Conservation (phyloP, 2,329 filamentous ascomycete species). For the Hymenoscyphus repandus region DNA sequence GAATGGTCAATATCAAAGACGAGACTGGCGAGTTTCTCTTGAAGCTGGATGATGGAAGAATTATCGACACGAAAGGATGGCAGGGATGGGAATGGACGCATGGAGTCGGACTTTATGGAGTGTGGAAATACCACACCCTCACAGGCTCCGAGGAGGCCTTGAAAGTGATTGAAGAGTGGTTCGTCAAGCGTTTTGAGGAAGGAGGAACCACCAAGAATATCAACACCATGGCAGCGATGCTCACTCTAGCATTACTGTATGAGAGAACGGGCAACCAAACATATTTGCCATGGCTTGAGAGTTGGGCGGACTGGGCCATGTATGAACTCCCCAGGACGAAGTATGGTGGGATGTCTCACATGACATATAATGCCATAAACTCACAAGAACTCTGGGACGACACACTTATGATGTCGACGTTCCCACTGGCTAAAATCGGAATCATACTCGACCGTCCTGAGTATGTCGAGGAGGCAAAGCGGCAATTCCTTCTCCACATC, state of each 20-base stretch:
- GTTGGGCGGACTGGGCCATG: conserved; percentile 79
- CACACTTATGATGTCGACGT: conserved; percentile 82
- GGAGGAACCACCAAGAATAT: conserved; percentile 72
- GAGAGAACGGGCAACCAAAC: conserved; percentile 64
- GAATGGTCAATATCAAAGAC: conserved; percentile 70
- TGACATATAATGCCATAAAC: conserved; percentile 45
- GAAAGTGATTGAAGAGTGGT: conserved; percentile 68
- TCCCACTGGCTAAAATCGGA: conserved; percentile 69
- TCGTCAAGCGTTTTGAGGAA: conserved; percentile 50
- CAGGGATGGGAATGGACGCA: conserved; percentile 81
- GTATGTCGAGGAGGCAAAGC: conserved; percentile 73
- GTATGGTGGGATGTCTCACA: conserved; percentile 46
- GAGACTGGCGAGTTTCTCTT: conserved; percentile 69
- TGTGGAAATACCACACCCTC: conserved; percentile 76
- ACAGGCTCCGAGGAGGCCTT: conserved; percentile 58
- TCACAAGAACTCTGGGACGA: conserved; percentile 78
- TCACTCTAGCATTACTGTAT: conserved; percentile 73
- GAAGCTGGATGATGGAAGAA: conserved; percentile 62
- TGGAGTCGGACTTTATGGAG: conserved; percentile 72
- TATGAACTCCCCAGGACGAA: conserved; percentile 66
- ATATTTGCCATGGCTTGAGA: conserved; percentile 72
- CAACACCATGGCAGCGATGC: conserved; percentile 76
- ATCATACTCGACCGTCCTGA: conserved; percentile 62
- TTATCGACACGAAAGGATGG: conserved; percentile 73
- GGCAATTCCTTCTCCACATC: conserved; percentile 71